Evolutionary conservation across 75 land plant species (phyloP), one percentile per base, ranked within the genome.

Genomic region (Sequoia sempervirens): DNA sequence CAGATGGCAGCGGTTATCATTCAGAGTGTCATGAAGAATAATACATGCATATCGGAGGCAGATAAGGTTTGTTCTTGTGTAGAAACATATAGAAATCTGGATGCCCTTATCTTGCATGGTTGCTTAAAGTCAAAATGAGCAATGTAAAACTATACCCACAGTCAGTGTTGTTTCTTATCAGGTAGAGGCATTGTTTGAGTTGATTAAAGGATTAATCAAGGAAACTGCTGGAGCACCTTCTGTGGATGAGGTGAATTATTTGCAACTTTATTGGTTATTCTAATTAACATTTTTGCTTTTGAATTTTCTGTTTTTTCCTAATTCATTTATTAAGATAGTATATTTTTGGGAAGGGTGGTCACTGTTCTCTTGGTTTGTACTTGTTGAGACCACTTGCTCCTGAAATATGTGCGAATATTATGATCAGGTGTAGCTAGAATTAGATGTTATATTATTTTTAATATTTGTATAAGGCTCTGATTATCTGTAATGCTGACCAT

Each of bases 101-200:
- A 1, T 0, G 3, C n/a, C 13, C 13, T 43, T 78, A 78, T 45
- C 30, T 26, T 78, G 80, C 45, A 78, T 37, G 45, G 47, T 43
- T 78, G 45, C n/a, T 78, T 70, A 45, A 43, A n/a, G 26, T 78
- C n/a, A 78, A 18, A n/a, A 78, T 70, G 46, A 26, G 50, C n/a
- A 78, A 78, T 23, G 47, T 43, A n/a, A n/a, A n/a, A 45, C 46
- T 2, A 46, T 1, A 20, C 66, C 28, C 17, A 61, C 81, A 17
- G 75, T 40, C 15, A 80, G 52, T 75, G 26, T 26, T 61, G 36
- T 50, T 75, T n/a, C 86, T 79, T 75, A 46, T 78, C 82, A 98
- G 99, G 98, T 98, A 34, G 98, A 98, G 73, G 98, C 97, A 41
- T 83, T 98, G 50, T 98, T 96, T 90, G 94, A 93, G 82, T 86